Percentiles rank a stretch among this genome's conserved stretches.
These are phyloP conservation scores for Bipolaris oryzae DNA, from an alignment of 2,329 filamentous ascomycete genomes.

Conservation along the genomic window DNA sequence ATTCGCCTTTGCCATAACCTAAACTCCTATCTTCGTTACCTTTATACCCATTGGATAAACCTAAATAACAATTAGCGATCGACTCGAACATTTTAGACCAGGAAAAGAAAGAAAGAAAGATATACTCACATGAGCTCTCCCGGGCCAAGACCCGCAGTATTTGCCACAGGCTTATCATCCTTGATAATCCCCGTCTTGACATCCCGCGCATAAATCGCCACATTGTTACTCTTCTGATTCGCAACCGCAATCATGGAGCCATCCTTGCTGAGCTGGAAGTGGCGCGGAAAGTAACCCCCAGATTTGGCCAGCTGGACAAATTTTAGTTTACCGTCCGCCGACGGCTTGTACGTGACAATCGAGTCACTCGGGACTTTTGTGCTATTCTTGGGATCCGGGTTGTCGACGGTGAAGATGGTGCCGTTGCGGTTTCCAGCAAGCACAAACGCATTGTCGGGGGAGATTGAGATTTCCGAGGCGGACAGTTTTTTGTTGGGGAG, in stretches of 20 bases:
- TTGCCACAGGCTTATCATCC: conserved; percentile 46
- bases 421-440: conserved; percentile 72
- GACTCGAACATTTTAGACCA: background rate
- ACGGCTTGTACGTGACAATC: conserved; percentile 57
- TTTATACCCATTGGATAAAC: conserved; percentile 9
- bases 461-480: conserved; percentile 61
- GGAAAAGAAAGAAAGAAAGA: background rate
- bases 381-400: conserved; percentile 48
- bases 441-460: conserved; percentile 64
- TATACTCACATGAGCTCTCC: conserved; percentile 33
- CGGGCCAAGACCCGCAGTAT: conserved; percentile 23
- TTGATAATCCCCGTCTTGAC: conserved; percentile 64
- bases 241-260: conserved; percentile 70
- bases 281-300: conserved; percentile 69
- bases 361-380: conserved; percentile 58
- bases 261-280: conserved; percentile 69
- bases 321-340: conserved; percentile 59
- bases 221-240: conserved; percentile 65
- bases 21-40: background rate
- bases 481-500: conserved; percentile 49
- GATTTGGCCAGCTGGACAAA: conserved; percentile 65
- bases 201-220: conserved; percentile 68
- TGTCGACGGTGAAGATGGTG: conserved; percentile 57
- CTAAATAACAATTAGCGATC: background rate
- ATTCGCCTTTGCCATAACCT: background rate